Evolutionary conservation across 1,284 basidiomycete genomes (phyloP).

Genomic region (Microbotryomycetes sp.): DNA sequence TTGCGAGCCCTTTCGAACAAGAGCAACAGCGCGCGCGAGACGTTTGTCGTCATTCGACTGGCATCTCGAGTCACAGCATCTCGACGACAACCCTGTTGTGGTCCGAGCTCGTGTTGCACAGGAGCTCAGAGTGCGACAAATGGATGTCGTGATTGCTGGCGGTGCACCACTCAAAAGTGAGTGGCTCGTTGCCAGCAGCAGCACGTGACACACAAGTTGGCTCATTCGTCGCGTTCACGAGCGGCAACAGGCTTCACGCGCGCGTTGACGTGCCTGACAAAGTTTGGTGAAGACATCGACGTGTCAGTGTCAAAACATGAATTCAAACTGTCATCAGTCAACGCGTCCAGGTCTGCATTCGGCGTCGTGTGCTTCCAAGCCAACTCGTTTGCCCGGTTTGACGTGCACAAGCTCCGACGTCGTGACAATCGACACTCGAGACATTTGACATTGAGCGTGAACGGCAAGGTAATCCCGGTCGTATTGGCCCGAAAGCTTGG

Average conservation of each 20-base stretch:
- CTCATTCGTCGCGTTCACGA: background rate
- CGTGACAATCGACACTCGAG: background rate
- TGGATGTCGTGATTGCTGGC: background rate
- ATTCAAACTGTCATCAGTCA: slow-evolving; percentile 35
- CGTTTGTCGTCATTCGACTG: too few species aligned
- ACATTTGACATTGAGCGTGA: background rate
- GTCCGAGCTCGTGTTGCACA: background rate
- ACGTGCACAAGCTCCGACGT: background rate
- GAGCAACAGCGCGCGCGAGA: too few species aligned
- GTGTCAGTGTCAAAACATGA: slow-evolving; percentile 10
- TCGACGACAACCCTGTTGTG: too few species aligned
- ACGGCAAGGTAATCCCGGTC: background rate
- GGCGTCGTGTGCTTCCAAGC: slow-evolving; percentile 31
- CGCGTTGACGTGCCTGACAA: slow-evolving; percentile 27
- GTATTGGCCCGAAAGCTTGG: too few species aligned
- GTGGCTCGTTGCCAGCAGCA: too few species aligned
- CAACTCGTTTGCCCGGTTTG: slow-evolving; percentile 32
- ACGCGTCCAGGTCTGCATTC: slow-evolving; percentile 34
- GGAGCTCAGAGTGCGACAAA: too few species aligned
- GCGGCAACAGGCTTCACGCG: slow-evolving; percentile 36
- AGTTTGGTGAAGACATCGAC: slow-evolving; percentile 34
- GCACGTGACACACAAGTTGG: background rate
- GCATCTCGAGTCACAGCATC: too few species aligned
- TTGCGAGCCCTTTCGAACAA: too few species aligned
- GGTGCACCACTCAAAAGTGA: background rate